phyloP scores from a whole-genome alignment of 345 rosid species.

The Eucalyptus marginata region DNA sequence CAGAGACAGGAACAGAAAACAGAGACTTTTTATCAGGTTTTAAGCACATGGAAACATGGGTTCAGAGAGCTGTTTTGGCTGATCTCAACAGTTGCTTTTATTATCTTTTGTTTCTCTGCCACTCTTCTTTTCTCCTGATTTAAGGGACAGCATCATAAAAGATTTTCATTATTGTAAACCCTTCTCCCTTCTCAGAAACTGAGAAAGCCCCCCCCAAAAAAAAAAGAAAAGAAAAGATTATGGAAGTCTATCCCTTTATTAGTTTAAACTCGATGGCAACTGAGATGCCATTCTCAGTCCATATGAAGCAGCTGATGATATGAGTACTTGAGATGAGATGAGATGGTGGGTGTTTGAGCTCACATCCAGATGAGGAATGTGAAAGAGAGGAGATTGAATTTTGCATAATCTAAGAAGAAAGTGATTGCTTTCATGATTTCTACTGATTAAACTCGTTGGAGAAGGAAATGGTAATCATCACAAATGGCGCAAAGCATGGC shows the following conservation, averaged over 20 bases:
- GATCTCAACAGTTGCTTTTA: background rate
- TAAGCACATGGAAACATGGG: background rate
- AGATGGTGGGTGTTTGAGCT: background rate
- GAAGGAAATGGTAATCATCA: background rate
- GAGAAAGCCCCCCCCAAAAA: background rate
- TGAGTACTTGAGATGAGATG: background rate
- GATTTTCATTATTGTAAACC: background rate
- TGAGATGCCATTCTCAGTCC: background rate
- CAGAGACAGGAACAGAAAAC: background rate
- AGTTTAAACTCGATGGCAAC: background rate
- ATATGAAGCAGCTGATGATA: background rate
- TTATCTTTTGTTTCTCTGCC: background rate
- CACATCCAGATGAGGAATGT: background rate
- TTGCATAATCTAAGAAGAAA: too few species aligned
- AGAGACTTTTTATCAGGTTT: background rate
- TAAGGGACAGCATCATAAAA: background rate
- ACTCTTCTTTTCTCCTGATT: background rate
- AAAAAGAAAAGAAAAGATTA: background rate
- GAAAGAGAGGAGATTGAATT: background rate
- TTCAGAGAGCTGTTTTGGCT: background rate
- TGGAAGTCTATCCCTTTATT: background rate
- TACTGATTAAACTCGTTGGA: background rate
- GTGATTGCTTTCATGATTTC: background rate
- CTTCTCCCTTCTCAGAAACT: background rate
- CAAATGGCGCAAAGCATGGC: background rate